Evolutionary conservation across 2,329 filamentous ascomycete genomes (phyloP).

Genomic region (Colletotrichum spinosum): DNA sequence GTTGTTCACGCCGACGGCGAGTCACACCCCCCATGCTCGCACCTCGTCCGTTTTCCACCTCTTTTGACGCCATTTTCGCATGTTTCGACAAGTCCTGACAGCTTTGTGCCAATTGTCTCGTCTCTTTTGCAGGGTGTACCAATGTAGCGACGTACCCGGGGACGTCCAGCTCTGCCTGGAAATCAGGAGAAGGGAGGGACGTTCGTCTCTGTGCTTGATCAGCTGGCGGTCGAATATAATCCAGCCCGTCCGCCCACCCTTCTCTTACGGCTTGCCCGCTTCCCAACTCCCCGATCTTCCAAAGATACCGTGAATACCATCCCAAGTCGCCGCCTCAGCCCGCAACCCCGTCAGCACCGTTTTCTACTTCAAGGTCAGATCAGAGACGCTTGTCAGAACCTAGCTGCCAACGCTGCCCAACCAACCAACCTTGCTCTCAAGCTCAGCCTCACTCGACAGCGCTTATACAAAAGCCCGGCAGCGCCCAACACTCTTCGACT

Average conservation of each 20-base stretch:
- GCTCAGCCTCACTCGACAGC: slow-evolving; percentile 3
- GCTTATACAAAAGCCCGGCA: too few relatives aligned
- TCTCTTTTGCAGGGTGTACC: slow-evolving; percentile 1
- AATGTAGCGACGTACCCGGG: slow-evolving; percentile 1
- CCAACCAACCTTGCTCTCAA: slow-evolving; percentile 6
- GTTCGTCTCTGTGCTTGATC: slow-evolving; percentile 9
- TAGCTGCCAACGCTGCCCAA: neutral
- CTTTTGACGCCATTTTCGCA: slow-evolving; percentile 38
- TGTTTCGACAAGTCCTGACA: slow-evolving; percentile 25
- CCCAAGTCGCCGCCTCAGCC: neutral
- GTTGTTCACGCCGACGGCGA: slow-evolving; percentile 21
- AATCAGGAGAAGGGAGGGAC: neutral
- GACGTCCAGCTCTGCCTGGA: neutral
- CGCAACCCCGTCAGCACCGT: too few relatives aligned
- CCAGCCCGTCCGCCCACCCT: slow-evolving; percentile 17
- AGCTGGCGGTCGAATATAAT: slow-evolving; percentile 32
- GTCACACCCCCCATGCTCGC: slow-evolving; percentile 13
- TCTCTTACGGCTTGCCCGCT: neutral
- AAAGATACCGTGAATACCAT: slow-evolving; percentile 29
- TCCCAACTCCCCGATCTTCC: slow-evolving; percentile 3
- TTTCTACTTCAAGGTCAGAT: too few relatives aligned
- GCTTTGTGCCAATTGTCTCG: slow-evolving; percentile 3
- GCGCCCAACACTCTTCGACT: too few relatives aligned
- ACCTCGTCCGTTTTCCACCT: slow-evolving; percentile 33
- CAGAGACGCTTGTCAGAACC: slow-evolving; percentile 24